Conservation (phyloP, 2,329 filamentous ascomycete species). For the Cladosporium sp. region DNA sequence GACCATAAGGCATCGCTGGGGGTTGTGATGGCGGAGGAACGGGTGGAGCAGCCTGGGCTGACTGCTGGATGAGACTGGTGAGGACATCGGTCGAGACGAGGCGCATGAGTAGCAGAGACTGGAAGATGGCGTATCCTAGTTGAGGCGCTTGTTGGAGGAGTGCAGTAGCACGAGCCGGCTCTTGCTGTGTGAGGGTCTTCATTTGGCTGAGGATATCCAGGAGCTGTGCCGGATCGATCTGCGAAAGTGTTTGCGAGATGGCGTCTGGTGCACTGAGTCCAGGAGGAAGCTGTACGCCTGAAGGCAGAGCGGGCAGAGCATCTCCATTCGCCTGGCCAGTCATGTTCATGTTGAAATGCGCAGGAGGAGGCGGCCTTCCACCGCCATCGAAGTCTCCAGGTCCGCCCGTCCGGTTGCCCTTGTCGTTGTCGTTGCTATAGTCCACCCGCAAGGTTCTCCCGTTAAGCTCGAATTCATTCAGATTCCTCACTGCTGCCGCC, state of each 20-base stretch:
- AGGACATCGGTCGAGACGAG: slow-evolving; percentile 83
- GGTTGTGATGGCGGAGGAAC: slow-evolving; percentile 22
- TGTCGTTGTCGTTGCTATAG: slow-evolving; percentile 85
- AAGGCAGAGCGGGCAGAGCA: slow-evolving; percentile 72
- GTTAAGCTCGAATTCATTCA: slow-evolving; percentile 95
- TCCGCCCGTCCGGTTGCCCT: slow-evolving; percentile 24
- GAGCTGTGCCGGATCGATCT: slow-evolving; percentile 80
- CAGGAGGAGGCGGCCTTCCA: slow-evolving; percentile 35
- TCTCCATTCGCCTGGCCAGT: slow-evolving; percentile 23
- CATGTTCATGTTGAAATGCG: slow-evolving; percentile 41
- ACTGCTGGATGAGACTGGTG: slow-evolving; percentile 67
- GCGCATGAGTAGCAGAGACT: slow-evolving; percentile 86
- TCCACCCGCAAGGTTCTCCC: slow-evolving; percentile 90
- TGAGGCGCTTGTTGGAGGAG: slow-evolving; percentile 86
- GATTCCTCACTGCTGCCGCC: slow-evolving; percentile 87
- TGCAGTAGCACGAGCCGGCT: slow-evolving; percentile 79
- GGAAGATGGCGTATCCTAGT: slow-evolving; percentile 90
- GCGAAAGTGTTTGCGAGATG: slow-evolving; percentile 85
- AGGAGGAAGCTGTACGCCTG: slow-evolving; percentile 77
- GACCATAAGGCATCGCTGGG: slow-evolving; percentile 31
- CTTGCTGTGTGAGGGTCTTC: slow-evolving; percentile 79
- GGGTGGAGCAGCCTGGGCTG: slow-evolving; percentile 33
- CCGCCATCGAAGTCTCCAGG: slow-evolving; percentile 17
- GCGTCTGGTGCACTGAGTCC: slow-evolving; percentile 82
- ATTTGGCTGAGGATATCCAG: slow-evolving; percentile 92